Percentiles rank a stretch among this genome's conserved stretches.
phyloP scores from a whole-genome alignment of 2,329 filamentous ascomycete genomes.

The Fusarium bactridioides region DNA sequence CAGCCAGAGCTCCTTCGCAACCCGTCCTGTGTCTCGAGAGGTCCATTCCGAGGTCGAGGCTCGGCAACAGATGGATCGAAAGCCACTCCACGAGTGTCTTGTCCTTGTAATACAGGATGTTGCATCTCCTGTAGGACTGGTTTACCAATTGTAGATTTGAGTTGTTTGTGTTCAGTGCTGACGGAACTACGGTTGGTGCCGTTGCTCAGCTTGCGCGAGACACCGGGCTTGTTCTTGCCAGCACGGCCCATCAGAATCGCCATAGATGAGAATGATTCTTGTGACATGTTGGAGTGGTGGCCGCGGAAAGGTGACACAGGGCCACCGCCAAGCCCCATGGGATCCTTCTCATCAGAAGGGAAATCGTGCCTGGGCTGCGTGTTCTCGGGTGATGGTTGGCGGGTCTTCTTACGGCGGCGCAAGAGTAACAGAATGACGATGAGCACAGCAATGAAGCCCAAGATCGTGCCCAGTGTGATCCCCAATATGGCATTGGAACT shows the following conservation, averaged over 20 bases:
- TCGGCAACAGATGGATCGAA: constrained; percentile 47
- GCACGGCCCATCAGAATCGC: constrained; percentile 72
- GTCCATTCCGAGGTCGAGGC: constrained; percentile 49
- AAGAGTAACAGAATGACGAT: constrained; percentile 72
- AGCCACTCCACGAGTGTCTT: constrained; percentile 53
- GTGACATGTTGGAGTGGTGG: constrained; percentile 62
- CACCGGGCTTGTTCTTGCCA: constrained; percentile 51
- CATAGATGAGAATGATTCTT: constrained; percentile 68
- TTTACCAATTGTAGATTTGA: constrained; percentile 69
- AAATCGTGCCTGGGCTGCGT: constrained; percentile 54
- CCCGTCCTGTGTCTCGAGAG: constrained; percentile 50
- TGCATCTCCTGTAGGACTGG: constrained; percentile 60
- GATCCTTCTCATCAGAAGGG: constrained; percentile 65
- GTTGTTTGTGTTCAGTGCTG: constrained; percentile 67
- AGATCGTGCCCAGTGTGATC: constrained; percentile 82
- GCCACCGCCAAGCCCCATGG: constrained; percentile 57
- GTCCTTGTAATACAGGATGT: constrained; percentile 45
- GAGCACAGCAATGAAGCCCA: constrained; percentile 76
- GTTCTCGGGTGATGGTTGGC: constrained; percentile 47
- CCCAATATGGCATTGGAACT: constrained; percentile 72
- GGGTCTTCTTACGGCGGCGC: constrained; percentile 57
- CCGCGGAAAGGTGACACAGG: constrained; percentile 55
- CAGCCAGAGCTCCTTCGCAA: constrained; percentile 74
- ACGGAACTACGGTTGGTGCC: constrained; percentile 58
- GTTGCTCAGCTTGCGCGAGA: constrained; percentile 64